Evolutionary conservation across 106 monocot species (phyloP), one percentile per base, ranked within the genome.

Genomic region (Apostasia shenzhenica): DNA sequence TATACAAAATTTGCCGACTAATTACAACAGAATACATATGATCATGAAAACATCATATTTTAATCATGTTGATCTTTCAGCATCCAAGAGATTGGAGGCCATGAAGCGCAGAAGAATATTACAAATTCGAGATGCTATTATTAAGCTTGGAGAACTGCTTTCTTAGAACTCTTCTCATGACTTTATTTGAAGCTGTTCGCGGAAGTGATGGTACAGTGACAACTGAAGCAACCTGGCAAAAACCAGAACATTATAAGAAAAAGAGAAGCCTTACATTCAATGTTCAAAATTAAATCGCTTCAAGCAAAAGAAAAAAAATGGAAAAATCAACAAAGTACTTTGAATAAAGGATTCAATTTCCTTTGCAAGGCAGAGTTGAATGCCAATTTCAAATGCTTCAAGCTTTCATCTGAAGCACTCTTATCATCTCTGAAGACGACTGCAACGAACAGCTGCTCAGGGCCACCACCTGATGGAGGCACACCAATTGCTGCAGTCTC

Each of bases 401-500:
- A 56, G 5, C 60, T 78, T 71, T 73, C 72, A 51, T 77, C 71
- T 5, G 53, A 63, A 10, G 60, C 2, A 13, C 48, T 66, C 13
- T 62, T 62, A 12, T 70, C 73, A 65, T 89, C 79, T 67, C 90
- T 97, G 53, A 97, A 90, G 53, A 97, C 92, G 49, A 89, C 78
- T 53, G 77, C 92, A 57, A 97, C 60, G 7, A 90, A 76, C 61
- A 97, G 70, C 59, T 85, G 82, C 63, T 97, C 97, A 70, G 97
- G 92, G 26, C 97, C 97, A 63, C 97, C 92, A 5, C 89, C 86
- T 37, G 68, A 41, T 5, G 97, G 92, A 53, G 97, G 89, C 40
- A 97, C 81, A 48, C 97, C 89, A 71, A 97, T 73, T 46, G 97
- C 97, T 68, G 89, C 89, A 44, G 89, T 97, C 81, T 97, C 97